Evolutionary conservation across 2,329 filamentous ascomycete species (phyloP).

Genomic region (Fusarium sp.): DNA sequence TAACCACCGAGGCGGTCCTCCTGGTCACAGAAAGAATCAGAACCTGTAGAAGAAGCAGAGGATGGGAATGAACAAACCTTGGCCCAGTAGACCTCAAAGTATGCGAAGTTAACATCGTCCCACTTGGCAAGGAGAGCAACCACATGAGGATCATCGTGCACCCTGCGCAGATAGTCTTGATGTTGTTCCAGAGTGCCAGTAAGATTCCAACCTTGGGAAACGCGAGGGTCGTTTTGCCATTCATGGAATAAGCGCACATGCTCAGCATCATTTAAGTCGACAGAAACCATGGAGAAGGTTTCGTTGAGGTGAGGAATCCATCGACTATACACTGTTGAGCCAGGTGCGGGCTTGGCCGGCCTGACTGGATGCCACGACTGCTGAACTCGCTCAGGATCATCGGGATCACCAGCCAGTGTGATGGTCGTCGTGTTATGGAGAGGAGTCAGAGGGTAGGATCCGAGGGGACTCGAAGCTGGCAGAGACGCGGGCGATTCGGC

Average conservation of each 20-base stretch:
- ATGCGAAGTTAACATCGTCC: constrained; percentile 76
- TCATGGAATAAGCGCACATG: constrained; percentile 78
- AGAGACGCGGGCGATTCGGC: constrained; percentile 55
- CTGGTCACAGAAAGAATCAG: constrained; percentile 44
- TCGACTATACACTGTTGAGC: constrained; percentile 79
- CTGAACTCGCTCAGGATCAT: constrained; percentile 54
- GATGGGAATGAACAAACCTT: constrained; percentile 54
- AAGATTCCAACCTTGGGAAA: constrained; percentile 83
- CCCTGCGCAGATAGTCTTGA: constrained; percentile 73
- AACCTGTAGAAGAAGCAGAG: neutral
- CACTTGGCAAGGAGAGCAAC: constrained; percentile 77
- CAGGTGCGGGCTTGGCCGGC: constrained; percentile 75
- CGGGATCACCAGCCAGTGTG: constrained; percentile 53
- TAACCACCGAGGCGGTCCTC: constrained; percentile 68
- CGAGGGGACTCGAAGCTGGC: constrained; percentile 51
- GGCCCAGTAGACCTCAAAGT: constrained; percentile 85
- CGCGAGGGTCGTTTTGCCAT: constrained; percentile 87
- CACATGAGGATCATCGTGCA: constrained; percentile 78
- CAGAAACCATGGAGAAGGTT: constrained; percentile 80
- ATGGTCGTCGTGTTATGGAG: constrained; percentile 59
- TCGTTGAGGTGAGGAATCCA: constrained; percentile 81
- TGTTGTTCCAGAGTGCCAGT: constrained; percentile 81
- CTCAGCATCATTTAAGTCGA: constrained; percentile 72
- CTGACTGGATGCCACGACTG: constrained; percentile 77
- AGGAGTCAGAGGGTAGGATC: constrained; percentile 61